phyloP scores from a whole-genome alignment of 768 basidiomycete species.

The Russula compacta region DNA sequence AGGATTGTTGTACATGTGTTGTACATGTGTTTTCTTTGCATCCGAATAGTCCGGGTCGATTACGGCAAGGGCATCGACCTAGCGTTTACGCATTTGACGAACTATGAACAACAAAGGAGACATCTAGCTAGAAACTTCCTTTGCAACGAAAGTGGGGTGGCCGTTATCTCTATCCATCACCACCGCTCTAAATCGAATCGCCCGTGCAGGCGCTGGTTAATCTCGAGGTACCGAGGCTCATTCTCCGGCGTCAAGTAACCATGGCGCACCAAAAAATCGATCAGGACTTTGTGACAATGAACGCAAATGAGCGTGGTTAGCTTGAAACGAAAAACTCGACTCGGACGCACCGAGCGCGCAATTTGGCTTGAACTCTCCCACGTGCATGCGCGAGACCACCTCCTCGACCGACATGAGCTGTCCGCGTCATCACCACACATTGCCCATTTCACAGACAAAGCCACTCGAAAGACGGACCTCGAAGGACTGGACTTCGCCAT shows the following conservation, averaged over 20 bases:
- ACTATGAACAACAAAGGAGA: too few species aligned
- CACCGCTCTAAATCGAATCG: constrained; percentile 56
- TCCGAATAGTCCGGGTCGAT: too few species aligned
- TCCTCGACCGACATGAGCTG: constrained; percentile 61
- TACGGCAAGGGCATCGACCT: too few species aligned
- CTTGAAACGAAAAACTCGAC: neutral
- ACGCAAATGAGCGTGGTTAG: neutral
- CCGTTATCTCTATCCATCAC: constrained; percentile 14
- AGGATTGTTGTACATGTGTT: too few species aligned
- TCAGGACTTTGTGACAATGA: constrained; percentile 54
- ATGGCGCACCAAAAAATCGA: constrained; percentile 85
- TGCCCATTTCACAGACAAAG: neutral
- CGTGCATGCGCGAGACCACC: constrained; percentile 54
- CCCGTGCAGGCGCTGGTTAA: constrained; percentile 66
- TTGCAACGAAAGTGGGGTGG: neutral
- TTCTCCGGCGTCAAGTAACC: constrained; percentile 82
- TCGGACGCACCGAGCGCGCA: constrained; percentile 64
- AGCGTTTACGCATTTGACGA: too few species aligned
- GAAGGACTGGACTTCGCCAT: constrained; percentile 93
- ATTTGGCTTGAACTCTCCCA: constrained; percentile 84
- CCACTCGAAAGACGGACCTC: constrained; percentile 41
- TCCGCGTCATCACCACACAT: neutral
- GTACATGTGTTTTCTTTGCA: too few species aligned
- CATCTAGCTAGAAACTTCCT: neutral
- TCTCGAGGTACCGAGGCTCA: constrained; percentile 75